A percentile compares a stretch with the other conserved stretches of the same genome.
These are phyloP conservation scores for Termitomyces heimii DNA, from an alignment of 768 basidiomycete species.

Conservation along the genomic window DNA sequence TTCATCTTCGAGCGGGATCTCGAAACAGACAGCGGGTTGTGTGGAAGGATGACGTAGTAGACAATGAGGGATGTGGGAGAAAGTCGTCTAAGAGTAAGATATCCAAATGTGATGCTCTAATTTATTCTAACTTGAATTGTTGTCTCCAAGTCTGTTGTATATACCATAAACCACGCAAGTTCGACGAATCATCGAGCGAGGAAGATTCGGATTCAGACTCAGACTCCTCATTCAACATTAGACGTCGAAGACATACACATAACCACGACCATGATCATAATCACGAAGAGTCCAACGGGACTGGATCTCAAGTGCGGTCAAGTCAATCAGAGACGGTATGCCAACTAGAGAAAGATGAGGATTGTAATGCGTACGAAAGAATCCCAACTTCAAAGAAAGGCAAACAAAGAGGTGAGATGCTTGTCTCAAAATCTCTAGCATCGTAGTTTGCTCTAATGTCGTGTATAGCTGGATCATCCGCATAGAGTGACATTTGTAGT, in stretches of 20 bases:
- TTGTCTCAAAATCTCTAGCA: not conserved
- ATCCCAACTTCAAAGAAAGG: slow-evolving; percentile 27
- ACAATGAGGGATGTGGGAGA: slow-evolving; percentile 85
- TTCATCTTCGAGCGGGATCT: slow-evolving; percentile 55
- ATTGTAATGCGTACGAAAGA: slow-evolving; percentile 48
- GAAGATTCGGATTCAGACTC: slow-evolving; percentile 47
- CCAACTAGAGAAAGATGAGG: slow-evolving; percentile 20
- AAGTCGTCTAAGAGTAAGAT: slow-evolving; percentile 91
- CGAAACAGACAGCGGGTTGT: slow-evolving; percentile 54
- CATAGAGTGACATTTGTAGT: not conserved
- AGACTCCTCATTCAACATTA: slow-evolving; percentile 21
- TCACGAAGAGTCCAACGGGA: not conserved
- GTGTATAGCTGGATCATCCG: not conserved
- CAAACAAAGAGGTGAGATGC: slow-evolving; percentile 28
- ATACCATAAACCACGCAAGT: slow-evolving; percentile 75
- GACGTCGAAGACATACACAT: slow-evolving; percentile 5
- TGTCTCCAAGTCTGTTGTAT: slow-evolving; percentile 83
- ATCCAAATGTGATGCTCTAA: not conserved
- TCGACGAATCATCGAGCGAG: slow-evolving; percentile 78
- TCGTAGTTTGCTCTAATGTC: not conserved
- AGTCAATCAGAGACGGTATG: slow-evolving; percentile 16
- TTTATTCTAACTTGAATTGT: not conserved
- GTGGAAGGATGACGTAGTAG: slow-evolving; percentile 83
- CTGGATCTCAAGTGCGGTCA: slow-evolving; percentile 7
- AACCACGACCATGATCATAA: not conserved